phyloP scores from a whole-genome alignment of 495 filamentous ascomycete species.

The Bathelium albidoporum region DNA sequence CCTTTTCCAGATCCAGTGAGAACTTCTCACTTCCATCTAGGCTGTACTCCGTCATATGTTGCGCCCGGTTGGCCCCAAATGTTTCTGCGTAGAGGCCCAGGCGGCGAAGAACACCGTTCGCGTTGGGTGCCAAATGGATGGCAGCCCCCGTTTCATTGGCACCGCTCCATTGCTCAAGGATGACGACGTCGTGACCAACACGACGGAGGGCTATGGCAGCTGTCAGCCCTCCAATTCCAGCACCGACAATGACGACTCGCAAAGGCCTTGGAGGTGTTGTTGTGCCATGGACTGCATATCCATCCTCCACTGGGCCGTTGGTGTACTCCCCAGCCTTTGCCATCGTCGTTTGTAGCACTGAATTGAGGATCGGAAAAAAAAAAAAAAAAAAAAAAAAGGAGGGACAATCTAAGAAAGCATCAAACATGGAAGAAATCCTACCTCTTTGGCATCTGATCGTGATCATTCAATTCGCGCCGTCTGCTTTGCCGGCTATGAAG shows the following conservation, averaged over 20 bases:
- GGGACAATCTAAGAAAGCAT: too few species aligned
- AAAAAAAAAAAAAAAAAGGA: too few species aligned
- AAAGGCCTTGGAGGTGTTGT: background rate
- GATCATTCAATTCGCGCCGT: background rate
- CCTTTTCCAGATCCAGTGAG: slow-evolving; percentile 9
- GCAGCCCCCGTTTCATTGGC: slow-evolving; percentile 21
- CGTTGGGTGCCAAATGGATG: slow-evolving; percentile 19
- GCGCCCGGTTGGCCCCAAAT: slow-evolving; percentile 13
- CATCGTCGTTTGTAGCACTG: background rate
- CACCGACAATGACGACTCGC: slow-evolving; percentile 42
- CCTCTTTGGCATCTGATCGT: background rate
- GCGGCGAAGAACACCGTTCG: slow-evolving; percentile 17
- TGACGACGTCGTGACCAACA: slow-evolving; percentile 43
- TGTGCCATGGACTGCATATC: background rate
- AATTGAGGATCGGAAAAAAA: too few species aligned
- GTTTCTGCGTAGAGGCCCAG: slow-evolving; percentile 11
- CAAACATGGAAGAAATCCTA: background rate
- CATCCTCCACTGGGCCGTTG: background rate
- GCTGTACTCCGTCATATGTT: slow-evolving; percentile 20
- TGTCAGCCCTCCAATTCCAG: slow-evolving; percentile 45
- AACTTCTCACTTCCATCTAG: slow-evolving; percentile 12
- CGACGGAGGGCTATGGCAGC: slow-evolving; percentile 45
- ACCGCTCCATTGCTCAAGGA: slow-evolving; percentile 16
- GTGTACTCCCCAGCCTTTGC: background rate
- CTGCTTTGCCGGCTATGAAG: background rate